Base-by-base conservation (phyloP, 2,329 filamentous ascomycete genomes). In the Aspergillus pseudoviridinutans region DNA sequence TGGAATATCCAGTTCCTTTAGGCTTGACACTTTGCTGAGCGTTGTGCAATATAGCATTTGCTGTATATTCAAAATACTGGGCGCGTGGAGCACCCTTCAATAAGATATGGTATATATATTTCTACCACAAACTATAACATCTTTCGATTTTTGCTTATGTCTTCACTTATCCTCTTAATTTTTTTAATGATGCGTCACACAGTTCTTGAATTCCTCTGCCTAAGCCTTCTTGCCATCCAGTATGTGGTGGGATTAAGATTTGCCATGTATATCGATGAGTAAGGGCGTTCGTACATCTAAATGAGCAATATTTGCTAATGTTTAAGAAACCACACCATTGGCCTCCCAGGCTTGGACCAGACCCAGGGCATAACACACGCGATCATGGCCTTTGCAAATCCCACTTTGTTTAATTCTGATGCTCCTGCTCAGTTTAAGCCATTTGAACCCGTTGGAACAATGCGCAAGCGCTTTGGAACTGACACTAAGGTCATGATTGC, bases 401-500 rank as follows among this genome's bases (percentile, higher is more conserved):
- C 81, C 0, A 74, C 75, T 2, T 65, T 77, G 7, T 85, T 85
- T 68, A 80, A 79, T 58, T 74, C 74, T 10, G 71, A 78, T 50
- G 76, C 73, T 0, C 62, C 75, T 28, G 27, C 27, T 6, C 27
- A 28, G 0, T 84, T 80, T 63, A 75, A 75, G 54, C 84, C 85
- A 0, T 87, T 85, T 63, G 79, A 82, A 70, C 69, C 79, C 0
- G 70, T 87, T 1, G 66, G 72, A 0, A 77, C 79, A 4, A 75
- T 85, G 47, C 80, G 84, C 24, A 72, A 74, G 25, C 75, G 83
- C 20, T 87, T 85, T 55, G 68, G 77, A 17, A 68, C 79, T 0
- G 77, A 77, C 27, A 86, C 86, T 22, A 86, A 87, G 62, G 73
- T 91, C 24, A 81, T 88, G 76, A 79, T 91, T 42, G 87, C 89